Evolutionary conservation across 441 rosid genomes (phyloP).

Genomic region (Adansonia gregorii): DNA sequence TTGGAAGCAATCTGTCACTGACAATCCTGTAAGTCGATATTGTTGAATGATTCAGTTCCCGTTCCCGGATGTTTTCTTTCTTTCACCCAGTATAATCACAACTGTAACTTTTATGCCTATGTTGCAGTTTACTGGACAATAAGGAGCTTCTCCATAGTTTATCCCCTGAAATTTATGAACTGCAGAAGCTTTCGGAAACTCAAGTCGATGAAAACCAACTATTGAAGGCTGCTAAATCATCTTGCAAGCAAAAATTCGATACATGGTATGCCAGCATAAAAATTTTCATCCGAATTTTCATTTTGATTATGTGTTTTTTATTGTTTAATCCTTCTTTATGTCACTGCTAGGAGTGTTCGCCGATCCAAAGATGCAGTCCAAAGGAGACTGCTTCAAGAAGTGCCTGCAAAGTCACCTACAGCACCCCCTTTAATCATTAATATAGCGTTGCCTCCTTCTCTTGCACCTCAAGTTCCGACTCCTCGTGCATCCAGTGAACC

Average conservation of each 20-base stretch:
- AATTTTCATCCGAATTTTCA: background rate
- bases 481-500: conserved; percentile 13
- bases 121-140: conserved; percentile 48
- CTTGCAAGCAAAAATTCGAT: conserved; percentile 28
- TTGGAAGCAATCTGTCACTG: conserved; percentile 43
- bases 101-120: conserved; percentile 18
- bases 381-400: conserved; percentile 41
- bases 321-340: background rate
- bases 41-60: background rate
- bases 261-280: conserved; percentile 35
- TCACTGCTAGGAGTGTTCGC: conserved; percentile 43
- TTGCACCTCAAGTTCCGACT: background rate
- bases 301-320: background rate
- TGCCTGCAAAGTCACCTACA: background rate
- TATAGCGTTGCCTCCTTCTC: background rate
- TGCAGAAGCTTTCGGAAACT: conserved; percentile 38
- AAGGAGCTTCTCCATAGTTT: conserved; percentile 41
- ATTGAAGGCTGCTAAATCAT: conserved; percentile 34
- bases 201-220: conserved; percentile 42
- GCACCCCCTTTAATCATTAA: background rate
- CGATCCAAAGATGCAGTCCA: conserved; percentile 37
- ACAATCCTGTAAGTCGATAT: conserved; percentile 44
- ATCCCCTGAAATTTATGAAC: conserved; percentile 37
- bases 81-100: conserved; percentile 4
- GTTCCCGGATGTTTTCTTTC: background rate